Conservation (phyloP, 2,329 filamentous ascomycete species). For the Xylariaceae sp. region DNA sequence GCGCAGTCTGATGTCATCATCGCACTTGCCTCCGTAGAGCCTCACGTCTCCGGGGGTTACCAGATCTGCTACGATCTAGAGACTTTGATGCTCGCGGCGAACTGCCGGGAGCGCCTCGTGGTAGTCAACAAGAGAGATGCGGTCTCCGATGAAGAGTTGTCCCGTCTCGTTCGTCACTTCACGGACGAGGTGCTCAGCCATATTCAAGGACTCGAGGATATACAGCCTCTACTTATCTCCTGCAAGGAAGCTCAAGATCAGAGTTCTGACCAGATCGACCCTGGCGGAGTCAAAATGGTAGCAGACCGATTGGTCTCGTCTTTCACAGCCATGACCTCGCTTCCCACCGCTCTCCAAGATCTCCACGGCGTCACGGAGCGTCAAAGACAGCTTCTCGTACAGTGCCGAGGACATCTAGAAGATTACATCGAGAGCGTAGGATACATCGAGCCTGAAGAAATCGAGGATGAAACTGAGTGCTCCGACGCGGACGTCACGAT, state of each 20-base stretch:
- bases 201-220: conserved; percentile 44
- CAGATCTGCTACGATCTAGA: conserved; percentile 58
- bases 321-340: conserved; percentile 71
- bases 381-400: conserved; percentile 77
- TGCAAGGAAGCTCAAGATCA: conserved; percentile 62
- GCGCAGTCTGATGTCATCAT: conserved; percentile 83
- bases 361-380: conserved; percentile 89
- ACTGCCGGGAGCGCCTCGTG: conserved; percentile 53
- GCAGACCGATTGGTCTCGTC: conserved; percentile 66
- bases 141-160: conserved; percentile 41
- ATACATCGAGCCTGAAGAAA: conserved; percentile 19
- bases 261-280: conserved; percentile 45
- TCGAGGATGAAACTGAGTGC: conserved; percentile 32
- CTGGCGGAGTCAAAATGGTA: conserved; percentile 70
- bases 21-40: conserved; percentile 75
- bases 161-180: conserved; percentile 46
- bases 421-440: conserved; percentile 68
- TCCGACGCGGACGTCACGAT: conserved; percentile 79
- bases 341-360: conserved; percentile 75
- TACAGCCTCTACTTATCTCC: conserved; percentile 65
- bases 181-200: conserved; percentile 39
- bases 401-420: conserved; percentile 72
- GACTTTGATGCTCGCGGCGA: conserved; percentile 55
- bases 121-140: conserved; percentile 67
- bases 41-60: conserved; percentile 36